These are phyloP conservation scores for Penicillium brevicompactum DNA, from an alignment of 2,329 filamentous ascomycete species.

Conservation along the genomic window DNA sequence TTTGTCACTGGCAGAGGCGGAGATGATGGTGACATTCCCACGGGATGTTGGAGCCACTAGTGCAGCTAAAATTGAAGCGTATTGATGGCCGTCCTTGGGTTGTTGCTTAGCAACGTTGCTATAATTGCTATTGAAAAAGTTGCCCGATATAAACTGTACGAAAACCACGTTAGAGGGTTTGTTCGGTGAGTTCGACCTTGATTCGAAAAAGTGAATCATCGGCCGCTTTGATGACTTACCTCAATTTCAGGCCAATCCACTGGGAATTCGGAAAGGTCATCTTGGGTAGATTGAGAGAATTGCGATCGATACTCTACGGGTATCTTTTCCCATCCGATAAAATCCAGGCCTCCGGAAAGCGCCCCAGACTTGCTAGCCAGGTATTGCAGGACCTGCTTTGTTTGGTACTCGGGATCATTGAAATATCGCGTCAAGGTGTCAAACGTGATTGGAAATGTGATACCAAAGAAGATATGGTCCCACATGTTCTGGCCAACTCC, in stretches of 20 bases:
- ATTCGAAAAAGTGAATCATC: not conserved
- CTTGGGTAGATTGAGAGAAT: not conserved
- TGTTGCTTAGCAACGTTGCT: not conserved
- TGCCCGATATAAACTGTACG: not conserved
- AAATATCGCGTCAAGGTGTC: not conserved
- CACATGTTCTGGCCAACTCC: not conserved
- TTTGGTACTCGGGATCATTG: not conserved
- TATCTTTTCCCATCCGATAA: not conserved
- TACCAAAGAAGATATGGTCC: not conserved
- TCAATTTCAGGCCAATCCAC: not conserved
- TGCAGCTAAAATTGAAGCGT: conserved; percentile 33
- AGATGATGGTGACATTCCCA: conserved; percentile 49
- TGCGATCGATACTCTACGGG: not conserved
- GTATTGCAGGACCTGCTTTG: not conserved
- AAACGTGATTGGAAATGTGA: not conserved
- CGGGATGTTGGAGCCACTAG: conserved; percentile 47
- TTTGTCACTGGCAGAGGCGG: conserved; percentile 31
- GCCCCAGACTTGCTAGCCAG: not conserved
- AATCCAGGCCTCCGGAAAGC: not conserved
- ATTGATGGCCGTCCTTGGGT: conserved; percentile 35
- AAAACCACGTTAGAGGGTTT: not conserved
- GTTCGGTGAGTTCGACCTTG: not conserved
- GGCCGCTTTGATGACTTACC: not conserved
- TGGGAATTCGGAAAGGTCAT: not conserved
- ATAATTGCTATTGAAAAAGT: not conserved